Percentiles rank a stretch among this genome's conserved stretches.
phyloP scores from a whole-genome alignment of 768 basidiomycete species.

The Xerocomellus chrysenteron region DNA sequence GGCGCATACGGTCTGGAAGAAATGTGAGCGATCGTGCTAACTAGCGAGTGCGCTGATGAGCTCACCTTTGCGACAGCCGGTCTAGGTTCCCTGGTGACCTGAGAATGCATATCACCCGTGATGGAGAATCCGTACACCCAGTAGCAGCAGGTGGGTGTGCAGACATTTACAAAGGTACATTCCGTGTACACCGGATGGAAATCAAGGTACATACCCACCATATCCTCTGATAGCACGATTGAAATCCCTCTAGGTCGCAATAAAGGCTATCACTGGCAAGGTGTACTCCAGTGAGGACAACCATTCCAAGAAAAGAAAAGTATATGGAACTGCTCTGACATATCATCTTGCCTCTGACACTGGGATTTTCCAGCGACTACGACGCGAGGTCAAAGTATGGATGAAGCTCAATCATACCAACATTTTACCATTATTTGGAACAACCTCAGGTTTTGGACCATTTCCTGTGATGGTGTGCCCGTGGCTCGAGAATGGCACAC shows the following conservation, averaged over 20 bases:
- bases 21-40: too few relatives aligned
- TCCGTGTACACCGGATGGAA: too few relatives aligned
- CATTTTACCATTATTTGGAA: neutral
- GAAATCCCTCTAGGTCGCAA: neutral
- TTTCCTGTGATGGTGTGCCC: conserved; percentile 2
- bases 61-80: too few relatives aligned
- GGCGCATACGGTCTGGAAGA: too few relatives aligned
- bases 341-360: neutral
- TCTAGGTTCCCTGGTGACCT: too few relatives aligned
- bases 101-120: too few relatives aligned
- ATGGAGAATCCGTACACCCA: too few relatives aligned
- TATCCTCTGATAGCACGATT: neutral
- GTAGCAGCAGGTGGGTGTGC: too few relatives aligned
- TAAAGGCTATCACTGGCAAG: conserved; percentile 2
- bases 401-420: conserved; percentile 1
- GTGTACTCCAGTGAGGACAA: neutral
- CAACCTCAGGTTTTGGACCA: neutral
- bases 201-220: neutral
- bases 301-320: neutral
- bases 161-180: too few relatives aligned
- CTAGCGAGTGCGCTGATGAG: too few relatives aligned
- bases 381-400: conserved; percentile 5
- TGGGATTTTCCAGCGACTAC: neutral
- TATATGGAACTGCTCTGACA: neutral
- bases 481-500: neutral